A percentile compares a stretch with the other conserved stretches of the same genome.
Evolutionary conservation across 768 basidiomycete species (phyloP).

Genomic region (Mycena olivaceomarginata): DNA sequence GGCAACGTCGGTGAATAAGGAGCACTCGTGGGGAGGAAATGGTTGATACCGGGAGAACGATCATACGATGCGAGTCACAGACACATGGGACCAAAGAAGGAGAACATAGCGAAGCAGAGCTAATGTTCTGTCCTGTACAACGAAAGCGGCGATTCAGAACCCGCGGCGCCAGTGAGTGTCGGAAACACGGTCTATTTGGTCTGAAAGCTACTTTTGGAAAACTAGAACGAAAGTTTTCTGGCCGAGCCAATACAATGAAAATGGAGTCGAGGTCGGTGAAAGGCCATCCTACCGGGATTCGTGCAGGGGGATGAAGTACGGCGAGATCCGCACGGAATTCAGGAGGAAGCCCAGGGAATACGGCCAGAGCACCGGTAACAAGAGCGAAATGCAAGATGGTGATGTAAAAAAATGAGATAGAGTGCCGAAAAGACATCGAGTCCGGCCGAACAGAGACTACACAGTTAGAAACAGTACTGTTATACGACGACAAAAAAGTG

Average conservation of each 20-base stretch:
- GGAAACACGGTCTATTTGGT: constrained; percentile 12
- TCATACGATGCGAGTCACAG: no score
- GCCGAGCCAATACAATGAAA: constrained; percentile 19
- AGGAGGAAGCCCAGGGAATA: constrained; percentile 18
- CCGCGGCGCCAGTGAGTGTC: constrained; percentile 15
- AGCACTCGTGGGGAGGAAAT: no score
- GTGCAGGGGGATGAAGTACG: constrained; percentile 20
- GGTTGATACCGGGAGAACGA: no score
- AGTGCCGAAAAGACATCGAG: constrained; percentile 14
- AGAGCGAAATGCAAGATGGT: constrained; percentile 12
- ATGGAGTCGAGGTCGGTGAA: constrained; percentile 16
- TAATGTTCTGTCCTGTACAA: neutral
- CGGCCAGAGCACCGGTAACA: constrained; percentile 14
- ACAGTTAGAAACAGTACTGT: constrained; percentile 19
- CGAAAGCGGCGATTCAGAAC: neutral
- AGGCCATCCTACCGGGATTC: constrained; percentile 17
- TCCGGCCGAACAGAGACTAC: constrained; percentile 21
- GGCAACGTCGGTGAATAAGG: no score
- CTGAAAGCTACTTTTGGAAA: constrained; percentile 19
- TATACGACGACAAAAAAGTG: constrained; percentile 18
- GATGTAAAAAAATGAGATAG: constrained; percentile 21
- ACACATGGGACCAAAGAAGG: no score
- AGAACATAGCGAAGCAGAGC: neutral
- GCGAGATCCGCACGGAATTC: constrained; percentile 21
- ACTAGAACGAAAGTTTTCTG: constrained; percentile 18